Evolutionary conservation across 352 stramenopile genomes (phyloP).

Genomic region (Achlya hypogyna): DNA sequence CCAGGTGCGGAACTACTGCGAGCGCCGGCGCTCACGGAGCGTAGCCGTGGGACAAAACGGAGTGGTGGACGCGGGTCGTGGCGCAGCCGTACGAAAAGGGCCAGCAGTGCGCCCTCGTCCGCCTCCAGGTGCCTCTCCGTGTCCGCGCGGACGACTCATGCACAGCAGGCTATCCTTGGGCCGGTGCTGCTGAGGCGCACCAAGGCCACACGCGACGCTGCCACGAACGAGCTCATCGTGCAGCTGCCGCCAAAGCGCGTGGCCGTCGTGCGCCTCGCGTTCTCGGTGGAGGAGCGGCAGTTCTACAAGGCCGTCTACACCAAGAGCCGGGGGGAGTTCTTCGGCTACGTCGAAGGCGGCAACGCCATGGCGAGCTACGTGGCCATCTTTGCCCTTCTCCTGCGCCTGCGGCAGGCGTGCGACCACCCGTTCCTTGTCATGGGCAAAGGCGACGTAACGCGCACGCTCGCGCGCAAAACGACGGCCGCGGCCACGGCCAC

Average conservation of each 20-base stretch:
- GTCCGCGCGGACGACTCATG: background rate
- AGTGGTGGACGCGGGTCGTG: constrained; percentile 83
- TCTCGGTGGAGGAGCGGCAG: constrained; percentile 59
- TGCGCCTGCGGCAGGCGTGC: constrained; percentile 84
- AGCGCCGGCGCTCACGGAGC: constrained; percentile 66
- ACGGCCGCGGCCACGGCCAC: background rate
- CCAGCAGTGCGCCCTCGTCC: constrained; percentile 46
- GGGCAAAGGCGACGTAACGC: constrained; percentile 35
- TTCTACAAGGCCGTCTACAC: constrained; percentile 85
- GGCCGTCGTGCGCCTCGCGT: constrained; percentile 53
- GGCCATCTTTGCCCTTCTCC: constrained; percentile 80
- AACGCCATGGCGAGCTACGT: constrained; percentile 72
- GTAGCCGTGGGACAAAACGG: constrained; percentile 68
- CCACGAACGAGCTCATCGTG: constrained; percentile 53
- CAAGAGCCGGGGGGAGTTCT: constrained; percentile 82
- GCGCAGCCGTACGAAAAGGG: constrained; percentile 63
- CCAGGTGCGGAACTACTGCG: constrained; percentile 65
- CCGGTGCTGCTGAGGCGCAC: constrained; percentile 82
- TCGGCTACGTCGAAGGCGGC: constrained; percentile 75
- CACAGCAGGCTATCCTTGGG: constrained; percentile 30
- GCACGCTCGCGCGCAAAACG: background rate
- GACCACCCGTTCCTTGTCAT: constrained; percentile 84
- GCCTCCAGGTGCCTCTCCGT: constrained; percentile 34
- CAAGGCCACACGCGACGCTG: constrained; percentile 56
- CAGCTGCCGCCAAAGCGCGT: constrained; percentile 63